Evolutionary conservation across 768 basidiomycete species (phyloP), one percentile per base, ranked within the genome.

Genomic region (Zangia roseola): DNA sequence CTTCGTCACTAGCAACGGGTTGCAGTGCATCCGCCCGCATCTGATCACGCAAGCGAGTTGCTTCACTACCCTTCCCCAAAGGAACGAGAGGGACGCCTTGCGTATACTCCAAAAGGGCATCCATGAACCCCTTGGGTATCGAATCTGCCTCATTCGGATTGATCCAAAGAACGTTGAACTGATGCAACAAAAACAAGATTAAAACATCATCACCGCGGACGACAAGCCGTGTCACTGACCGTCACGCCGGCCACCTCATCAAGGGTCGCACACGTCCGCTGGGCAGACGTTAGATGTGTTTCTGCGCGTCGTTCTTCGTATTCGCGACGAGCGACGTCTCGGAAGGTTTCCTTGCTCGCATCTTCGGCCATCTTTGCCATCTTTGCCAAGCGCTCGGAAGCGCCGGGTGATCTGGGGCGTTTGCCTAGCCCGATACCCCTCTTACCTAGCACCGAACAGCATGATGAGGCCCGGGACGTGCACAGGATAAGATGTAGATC

Each of bases 141-240:
- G 86, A 71, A 33, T 84, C 79, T 7, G 71, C 67, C 59, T 83
- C 76, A 46, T 74, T 72, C 2, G 88, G 83, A 61, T 91, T 80
- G 45, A 94, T 73, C 82, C 86, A 90, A 23, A 91, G 71, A 26
- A 87, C 80, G 59, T 92, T 91, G 68, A 91, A 91, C 91, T 94
- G 58, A 20, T 44, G 30, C 1, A 30, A 50, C 28, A 20, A 23
- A 31, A 33, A 16, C 31, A 33, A 37, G 38, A 40, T 33, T 8
- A 12, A 13, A 13, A 40, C 40, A 26, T 23, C 17, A 43, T 53
- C n/a, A 67, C 10, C 43, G 14, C 31, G 31, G 31, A 35, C 34
- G 36, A 40, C 28, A 39, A 28, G 43, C 37, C 21, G 28, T 30
- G 16, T 34, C 42, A 52, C 58, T 43, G 30, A 69, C 84, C 55